These are phyloP conservation scores for Leishmania braziliensis DNA, from an alignment of 208 protist species.

Conservation along the genomic window DNA sequence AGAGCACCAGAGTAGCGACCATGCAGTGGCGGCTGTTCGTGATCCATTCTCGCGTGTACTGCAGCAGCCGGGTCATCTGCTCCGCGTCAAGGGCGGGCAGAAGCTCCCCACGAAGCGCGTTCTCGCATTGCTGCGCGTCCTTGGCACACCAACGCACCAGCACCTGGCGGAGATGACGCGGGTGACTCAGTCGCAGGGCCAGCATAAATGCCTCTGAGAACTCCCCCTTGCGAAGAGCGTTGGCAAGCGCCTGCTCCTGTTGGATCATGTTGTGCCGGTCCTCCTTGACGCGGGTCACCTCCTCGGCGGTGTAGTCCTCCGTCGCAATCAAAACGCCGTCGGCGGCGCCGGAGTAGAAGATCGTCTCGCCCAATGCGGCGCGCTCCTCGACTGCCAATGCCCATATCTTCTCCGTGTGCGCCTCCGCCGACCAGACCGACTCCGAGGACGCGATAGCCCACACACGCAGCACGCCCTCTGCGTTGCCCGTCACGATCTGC, in stretches of 20 bases:
- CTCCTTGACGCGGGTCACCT: constrained; percentile 62
- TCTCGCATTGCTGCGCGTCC: constrained; percentile 63
- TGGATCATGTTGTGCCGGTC: constrained; percentile 70
- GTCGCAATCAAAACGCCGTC: constrained; percentile 85
- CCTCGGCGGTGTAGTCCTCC: constrained; percentile 92
- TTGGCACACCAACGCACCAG: constrained; percentile 72
- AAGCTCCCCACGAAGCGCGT: constrained; percentile 53
- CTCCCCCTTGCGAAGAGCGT: constrained; percentile 76
- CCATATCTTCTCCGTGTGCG: constrained; percentile 90
- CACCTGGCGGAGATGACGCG: constrained; percentile 86
- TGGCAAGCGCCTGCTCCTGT: constrained; percentile 86
- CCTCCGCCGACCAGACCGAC: constrained; percentile 77
- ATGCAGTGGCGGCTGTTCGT: constrained; percentile 85
- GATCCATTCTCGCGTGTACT: constrained; percentile 93
- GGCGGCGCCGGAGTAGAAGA: constrained; percentile 84
- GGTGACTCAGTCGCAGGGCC: constrained; percentile 85
- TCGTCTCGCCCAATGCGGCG: constrained; percentile 23
- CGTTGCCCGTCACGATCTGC: constrained; percentile 85
- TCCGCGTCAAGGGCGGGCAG: constrained; percentile 62
- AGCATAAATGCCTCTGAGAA: constrained; percentile 84
- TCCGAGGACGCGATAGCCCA: constrained; percentile 85
- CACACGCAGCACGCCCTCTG: constrained; percentile 91
- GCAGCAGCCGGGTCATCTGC: constrained; percentile 71
- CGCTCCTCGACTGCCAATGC: constrained; percentile 63
- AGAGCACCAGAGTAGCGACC: constrained; percentile 78